Conservation (phyloP, 1,284 basidiomycete species). For the Cutaneotrichosporon spelunceum region DNA sequence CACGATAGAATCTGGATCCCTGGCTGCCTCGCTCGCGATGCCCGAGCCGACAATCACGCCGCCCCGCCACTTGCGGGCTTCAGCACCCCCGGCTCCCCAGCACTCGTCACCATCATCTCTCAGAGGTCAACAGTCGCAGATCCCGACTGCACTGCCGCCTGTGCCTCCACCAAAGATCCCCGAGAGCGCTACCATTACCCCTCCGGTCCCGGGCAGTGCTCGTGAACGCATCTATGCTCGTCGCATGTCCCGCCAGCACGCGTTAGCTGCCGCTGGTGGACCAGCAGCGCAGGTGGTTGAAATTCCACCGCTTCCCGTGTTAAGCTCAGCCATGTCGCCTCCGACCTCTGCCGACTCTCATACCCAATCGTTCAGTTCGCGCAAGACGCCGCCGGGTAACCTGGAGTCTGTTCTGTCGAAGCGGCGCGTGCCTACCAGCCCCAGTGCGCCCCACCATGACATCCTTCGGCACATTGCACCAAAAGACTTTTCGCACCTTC, state of each 20-base stretch:
- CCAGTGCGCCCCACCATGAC: constrained; percentile 38
- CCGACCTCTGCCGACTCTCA: constrained; percentile 40
- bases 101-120: constrained; percentile 4
- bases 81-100: constrained; percentile 26
- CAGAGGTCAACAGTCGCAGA: background rate
- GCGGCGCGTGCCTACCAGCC: constrained; percentile 26
- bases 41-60: constrained; percentile 6
- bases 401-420: constrained; percentile 8
- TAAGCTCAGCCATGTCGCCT: constrained; percentile 20
- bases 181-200: constrained; percentile 2
- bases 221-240: constrained; percentile 44
- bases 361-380: constrained; percentile 24
- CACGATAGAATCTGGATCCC: constrained; percentile 32
- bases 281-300: constrained; percentile 16
- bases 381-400: constrained; percentile 38
- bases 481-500: constrained; percentile 78
- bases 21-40: constrained; percentile 39
- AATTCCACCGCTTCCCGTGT: constrained; percentile 15
- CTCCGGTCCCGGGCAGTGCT: constrained; percentile 37
- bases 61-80: constrained; percentile 20
- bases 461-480: constrained; percentile 54
- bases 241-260: constrained; percentile 26
- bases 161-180: constrained; percentile 2
- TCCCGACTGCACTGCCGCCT: background rate
- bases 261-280: constrained; percentile 6